Evolutionary conservation across 805 yeast species (phyloP).

Genomic region (Saccharomycopsis oosterbeekiorum): DNA sequence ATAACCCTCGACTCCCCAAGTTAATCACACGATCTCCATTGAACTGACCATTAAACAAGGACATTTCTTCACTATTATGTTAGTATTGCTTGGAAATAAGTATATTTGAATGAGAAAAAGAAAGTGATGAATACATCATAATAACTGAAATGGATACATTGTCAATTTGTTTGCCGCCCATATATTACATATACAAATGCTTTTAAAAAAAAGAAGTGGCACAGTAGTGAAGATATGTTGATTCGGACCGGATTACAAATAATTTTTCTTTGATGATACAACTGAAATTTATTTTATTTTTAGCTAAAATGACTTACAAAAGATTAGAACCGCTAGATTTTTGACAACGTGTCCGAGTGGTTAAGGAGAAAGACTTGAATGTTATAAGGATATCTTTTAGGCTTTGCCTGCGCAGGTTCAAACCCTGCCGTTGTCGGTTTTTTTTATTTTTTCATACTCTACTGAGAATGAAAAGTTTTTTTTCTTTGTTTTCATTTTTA

Average conservation of each 20-base stretch:
- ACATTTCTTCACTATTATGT: slow-evolving; percentile 20
- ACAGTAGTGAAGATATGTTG: no score
- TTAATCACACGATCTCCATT: slow-evolving; percentile 52
- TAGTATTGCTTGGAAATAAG: not conserved
- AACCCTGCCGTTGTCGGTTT: slow-evolving; percentile 60
- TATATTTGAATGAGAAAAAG: no score
- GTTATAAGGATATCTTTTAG: slow-evolving; percentile 51
- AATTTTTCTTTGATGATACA: no score
- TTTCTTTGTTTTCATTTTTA: slow-evolving; percentile 22
- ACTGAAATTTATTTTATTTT: no score
- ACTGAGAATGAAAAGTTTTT: slow-evolving; percentile 18
- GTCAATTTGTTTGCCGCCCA: slow-evolving; percentile 1
- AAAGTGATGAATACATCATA: no score
- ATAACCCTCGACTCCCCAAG: slow-evolving; percentile 39
- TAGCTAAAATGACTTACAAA: not conserved
- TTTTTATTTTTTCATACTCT: not conserved
- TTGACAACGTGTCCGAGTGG: slow-evolving; percentile 20
- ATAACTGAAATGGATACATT: no score
- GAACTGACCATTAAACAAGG: slow-evolving; percentile 60
- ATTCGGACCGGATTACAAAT: not conserved
- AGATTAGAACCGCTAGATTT: not conserved
- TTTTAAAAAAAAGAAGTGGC: not conserved
- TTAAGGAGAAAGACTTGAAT: slow-evolving; percentile 22
- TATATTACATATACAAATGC: not conserved
- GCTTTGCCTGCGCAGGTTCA: slow-evolving; percentile 58